phyloP scores from a whole-genome alignment of 345 rosid genomes.

The Excoecaria agallocha region DNA sequence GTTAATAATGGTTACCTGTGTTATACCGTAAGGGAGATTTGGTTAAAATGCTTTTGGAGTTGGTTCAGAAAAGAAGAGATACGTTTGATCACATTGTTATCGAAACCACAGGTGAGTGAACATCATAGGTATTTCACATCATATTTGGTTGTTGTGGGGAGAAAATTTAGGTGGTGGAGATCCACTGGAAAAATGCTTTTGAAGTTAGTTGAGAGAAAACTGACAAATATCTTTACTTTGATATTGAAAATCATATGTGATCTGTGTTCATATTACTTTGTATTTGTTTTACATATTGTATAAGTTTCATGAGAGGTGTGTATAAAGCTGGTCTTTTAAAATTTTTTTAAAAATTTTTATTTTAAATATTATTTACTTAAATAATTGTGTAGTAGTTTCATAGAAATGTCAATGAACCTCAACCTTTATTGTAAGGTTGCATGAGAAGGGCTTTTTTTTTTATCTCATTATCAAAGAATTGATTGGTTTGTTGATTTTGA shows the following conservation, averaged over 20 bases:
- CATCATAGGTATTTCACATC: too few species aligned
- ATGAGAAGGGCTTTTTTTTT: too few species aligned
- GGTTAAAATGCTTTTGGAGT: constrained; percentile 72
- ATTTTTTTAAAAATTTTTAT: too few species aligned
- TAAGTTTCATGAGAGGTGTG: constrained; percentile 1
- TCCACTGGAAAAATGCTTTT: constrained; percentile 67
- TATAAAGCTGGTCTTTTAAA: neutral
- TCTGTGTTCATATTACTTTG: neutral
- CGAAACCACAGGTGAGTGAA: too few species aligned
- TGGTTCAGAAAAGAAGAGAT: constrained; percentile 54
- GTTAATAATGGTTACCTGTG: constrained; percentile 72
- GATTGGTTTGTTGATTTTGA: neutral
- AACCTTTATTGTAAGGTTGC: too few species aligned
- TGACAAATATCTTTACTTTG: constrained; percentile 64
- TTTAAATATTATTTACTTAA: too few species aligned
- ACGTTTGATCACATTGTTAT: constrained; percentile 74
- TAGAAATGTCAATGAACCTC: too few species aligned
- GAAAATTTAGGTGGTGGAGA: constrained; percentile 54
- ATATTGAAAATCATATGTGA: constrained; percentile 71
- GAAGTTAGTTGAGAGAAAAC: constrained; percentile 54
- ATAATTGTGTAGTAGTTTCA: too few species aligned
- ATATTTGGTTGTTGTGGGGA: too few species aligned
- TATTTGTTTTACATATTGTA: neutral
- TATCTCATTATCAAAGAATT: neutral
- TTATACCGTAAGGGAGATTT: constrained; percentile 72